Evolutionary conservation across 495 filamentous ascomycete genomes (phyloP), one percentile per base, ranked within the genome.

Genomic region (Hypoxylon trugodes): DNA sequence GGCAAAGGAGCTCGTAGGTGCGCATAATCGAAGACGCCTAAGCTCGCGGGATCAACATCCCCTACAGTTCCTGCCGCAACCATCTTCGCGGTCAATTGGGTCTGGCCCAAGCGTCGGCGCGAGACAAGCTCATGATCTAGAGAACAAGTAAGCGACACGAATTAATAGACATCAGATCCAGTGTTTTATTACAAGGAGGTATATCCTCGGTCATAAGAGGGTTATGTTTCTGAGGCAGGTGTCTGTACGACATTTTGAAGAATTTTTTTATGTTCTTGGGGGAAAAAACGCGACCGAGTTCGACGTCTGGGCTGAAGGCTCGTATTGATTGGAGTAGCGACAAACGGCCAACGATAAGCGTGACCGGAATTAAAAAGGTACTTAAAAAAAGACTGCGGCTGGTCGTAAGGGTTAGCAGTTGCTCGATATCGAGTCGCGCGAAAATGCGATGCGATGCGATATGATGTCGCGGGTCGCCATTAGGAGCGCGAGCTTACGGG

Each of bases 21-120:
- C 66, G 93, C 95, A 76, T 98, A 98, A 76, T 97, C 93, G 71
- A 98, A 97, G 21, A 86, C 84, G 28, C 91, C 91, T 46, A 94
- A 84, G 74, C 78, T 87, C 83, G 63, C 86, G 85, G 69, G 86
- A 82, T 83, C 89, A 86, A 59, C 81, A 80, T 84, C 89, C 84
- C 49, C 87, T 79, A 37, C 84, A 80, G 71, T 87, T 81, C 56
- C 87, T 73, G 72, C 89, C 76, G 65, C 85, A 81, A 69, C 82
- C 77, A 82, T 81, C 76, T 91, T 94, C n/a, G 91, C 89, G 12
- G 87, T 84, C 52, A 98, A 82, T 73, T 96, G 87, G 5, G 95
- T 98, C 78, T 96, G 92, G 33, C 95, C 96, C 21, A 98, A 82
- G 47, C 93, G 89, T 69, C 95, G 90, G 70, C 91, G 88, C 70